Conservation (phyloP, 495 filamentous ascomycete species). For the Parathielavia appendiculata region DNA sequence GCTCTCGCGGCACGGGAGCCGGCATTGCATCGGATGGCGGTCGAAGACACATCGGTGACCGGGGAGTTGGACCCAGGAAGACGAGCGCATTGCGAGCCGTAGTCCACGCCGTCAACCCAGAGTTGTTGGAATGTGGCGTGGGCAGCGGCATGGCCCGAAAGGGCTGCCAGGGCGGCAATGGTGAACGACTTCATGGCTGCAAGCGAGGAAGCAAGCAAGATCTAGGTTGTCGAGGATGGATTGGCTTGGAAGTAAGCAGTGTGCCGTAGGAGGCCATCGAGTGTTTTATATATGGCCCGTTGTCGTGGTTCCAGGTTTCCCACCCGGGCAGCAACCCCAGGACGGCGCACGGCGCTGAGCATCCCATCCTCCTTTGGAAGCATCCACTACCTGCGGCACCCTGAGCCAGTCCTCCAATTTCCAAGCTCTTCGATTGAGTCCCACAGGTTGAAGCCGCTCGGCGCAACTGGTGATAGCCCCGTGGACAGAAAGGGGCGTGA, state of each 20-base stretch:
- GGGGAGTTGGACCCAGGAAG: slow-evolving; percentile 44
- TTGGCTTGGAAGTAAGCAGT: neutral
- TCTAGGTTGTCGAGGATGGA: slow-evolving; percentile 1
- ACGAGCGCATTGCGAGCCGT: slow-evolving; percentile 39
- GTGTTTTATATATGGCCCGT: slow-evolving; percentile 8
- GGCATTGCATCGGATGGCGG: slow-evolving; percentile 40
- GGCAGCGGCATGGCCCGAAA: slow-evolving; percentile 37
- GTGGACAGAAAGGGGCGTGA: slow-evolving; percentile 18
- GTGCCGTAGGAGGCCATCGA: neutral
- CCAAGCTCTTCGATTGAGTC: slow-evolving; percentile 4
- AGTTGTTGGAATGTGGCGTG: slow-evolving; percentile 51
- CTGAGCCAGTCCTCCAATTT: slow-evolving; percentile 17
- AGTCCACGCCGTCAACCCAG: slow-evolving; percentile 47
- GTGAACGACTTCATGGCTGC: slow-evolving; percentile 40
- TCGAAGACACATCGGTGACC: slow-evolving; percentile 38
- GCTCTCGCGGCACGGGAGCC: slow-evolving; percentile 30
- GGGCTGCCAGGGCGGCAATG: slow-evolving; percentile 27
- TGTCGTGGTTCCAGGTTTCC: neutral
- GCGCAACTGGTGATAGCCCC: slow-evolving; percentile 13
- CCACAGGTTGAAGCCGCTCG: slow-evolving; percentile 6
- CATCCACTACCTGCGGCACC: neutral
- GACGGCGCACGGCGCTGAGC: neutral
- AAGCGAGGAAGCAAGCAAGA: neutral
- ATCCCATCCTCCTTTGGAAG: neutral
- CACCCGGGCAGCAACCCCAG: neutral